Conservation (phyloP, 2,329 filamentous ascomycete species). For the Diaporthe destruens region DNA sequence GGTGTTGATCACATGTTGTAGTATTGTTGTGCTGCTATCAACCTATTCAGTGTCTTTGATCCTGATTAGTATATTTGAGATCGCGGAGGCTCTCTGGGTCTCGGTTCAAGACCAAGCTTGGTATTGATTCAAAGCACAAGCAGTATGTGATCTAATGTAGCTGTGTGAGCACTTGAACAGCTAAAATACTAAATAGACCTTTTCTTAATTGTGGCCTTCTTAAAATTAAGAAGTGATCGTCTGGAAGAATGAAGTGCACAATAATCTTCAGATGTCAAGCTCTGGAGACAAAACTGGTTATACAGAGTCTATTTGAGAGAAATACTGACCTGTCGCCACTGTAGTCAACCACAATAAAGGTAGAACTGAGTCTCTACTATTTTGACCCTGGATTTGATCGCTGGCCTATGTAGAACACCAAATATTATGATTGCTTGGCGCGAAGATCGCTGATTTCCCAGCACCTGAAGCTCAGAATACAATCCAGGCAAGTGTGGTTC, state of each 20-base stretch:
- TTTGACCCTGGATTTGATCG: background rate
- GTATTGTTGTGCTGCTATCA: background rate
- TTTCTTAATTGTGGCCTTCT: background rate
- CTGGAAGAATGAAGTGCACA: background rate
- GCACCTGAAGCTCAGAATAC: background rate
- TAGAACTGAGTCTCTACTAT: background rate
- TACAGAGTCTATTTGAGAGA: background rate
- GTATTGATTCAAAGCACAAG: background rate
- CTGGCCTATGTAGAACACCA: background rate
- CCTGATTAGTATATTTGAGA: background rate
- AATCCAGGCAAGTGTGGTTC: background rate
- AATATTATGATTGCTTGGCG: background rate
- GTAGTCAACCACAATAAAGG: too few relatives aligned
- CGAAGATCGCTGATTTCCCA: background rate
- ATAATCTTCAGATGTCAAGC: too few relatives aligned
- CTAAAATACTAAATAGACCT: too few relatives aligned
- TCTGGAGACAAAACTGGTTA: background rate
- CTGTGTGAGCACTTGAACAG: too few relatives aligned
- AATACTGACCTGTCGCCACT: background rate
- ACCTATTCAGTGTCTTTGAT: background rate
- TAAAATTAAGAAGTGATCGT: background rate
- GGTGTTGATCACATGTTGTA: background rate
- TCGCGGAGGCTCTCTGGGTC: too few relatives aligned
- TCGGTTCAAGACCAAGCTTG: background rate
- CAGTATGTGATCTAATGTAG: background rate